Evolutionary conservation across 1,284 basidiomycete genomes (phyloP).

Genomic region (Leccinum subrobustum): DNA sequence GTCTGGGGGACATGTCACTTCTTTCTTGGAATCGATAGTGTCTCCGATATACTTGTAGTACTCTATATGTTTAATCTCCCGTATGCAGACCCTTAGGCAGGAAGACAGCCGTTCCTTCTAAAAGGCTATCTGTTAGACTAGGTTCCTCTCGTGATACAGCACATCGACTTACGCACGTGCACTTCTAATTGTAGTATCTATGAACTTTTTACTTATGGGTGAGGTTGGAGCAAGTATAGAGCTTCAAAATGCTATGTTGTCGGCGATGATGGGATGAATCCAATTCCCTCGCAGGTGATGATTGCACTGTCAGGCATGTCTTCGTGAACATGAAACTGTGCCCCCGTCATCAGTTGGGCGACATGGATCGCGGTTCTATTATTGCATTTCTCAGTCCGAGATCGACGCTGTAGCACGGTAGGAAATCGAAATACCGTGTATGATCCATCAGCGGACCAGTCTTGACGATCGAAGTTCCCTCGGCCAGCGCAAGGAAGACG

Average conservation of each 20-base stretch:
- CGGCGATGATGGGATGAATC: slow-evolving; percentile 35
- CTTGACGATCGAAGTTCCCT: slow-evolving; percentile 56
- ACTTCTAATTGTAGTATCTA: slow-evolving; percentile 27
- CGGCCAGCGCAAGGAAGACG: slow-evolving; percentile 68
- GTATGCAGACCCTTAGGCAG: too few relatives aligned
- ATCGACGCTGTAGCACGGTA: not conserved
- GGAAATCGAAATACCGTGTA: slow-evolving; percentile 47
- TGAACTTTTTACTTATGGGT: not conserved
- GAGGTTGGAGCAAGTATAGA: not conserved
- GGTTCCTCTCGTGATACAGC: slow-evolving; percentile 25
- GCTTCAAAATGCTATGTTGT: not conserved
- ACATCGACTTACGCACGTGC: slow-evolving; percentile 13
- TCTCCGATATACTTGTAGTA: slow-evolving; percentile 10
- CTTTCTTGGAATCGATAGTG: slow-evolving; percentile 80
- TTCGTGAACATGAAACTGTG: slow-evolving; percentile 54
- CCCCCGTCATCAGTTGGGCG: slow-evolving; percentile 60
- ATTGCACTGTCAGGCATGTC: slow-evolving; percentile 36
- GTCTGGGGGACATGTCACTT: slow-evolving; percentile 80
- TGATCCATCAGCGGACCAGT: slow-evolving; percentile 60
- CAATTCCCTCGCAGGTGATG: slow-evolving; percentile 56
- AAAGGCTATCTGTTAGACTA: slow-evolving; percentile 3
- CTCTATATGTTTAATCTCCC: slow-evolving; percentile 11
- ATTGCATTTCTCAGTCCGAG: slow-evolving; percentile 6
- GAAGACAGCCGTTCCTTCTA: too few relatives aligned
- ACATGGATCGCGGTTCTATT: slow-evolving; percentile 74